Conservation (phyloP, 768 basidiomycete genomes). For the Agaricus subrufescens region DNA sequence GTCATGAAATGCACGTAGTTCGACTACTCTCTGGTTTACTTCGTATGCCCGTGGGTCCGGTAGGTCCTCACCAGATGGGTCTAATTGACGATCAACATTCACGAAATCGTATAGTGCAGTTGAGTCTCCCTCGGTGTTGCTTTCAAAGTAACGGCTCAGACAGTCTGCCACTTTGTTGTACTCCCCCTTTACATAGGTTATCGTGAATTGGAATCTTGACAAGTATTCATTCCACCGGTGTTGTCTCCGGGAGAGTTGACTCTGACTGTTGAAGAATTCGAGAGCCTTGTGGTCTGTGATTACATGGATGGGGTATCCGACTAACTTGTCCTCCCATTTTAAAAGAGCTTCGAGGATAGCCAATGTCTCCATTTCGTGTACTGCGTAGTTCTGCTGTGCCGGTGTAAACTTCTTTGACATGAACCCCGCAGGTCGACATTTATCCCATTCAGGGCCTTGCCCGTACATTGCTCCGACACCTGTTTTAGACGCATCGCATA, state of each 20-base stretch:
- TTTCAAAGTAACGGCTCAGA: slow-evolving; percentile 25
- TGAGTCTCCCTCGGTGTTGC: slow-evolving; percentile 12
- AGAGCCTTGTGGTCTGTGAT: slow-evolving; percentile 18
- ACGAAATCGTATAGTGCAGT: slow-evolving; percentile 18
- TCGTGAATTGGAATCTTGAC: slow-evolving; percentile 20
- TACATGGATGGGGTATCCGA: slow-evolving; percentile 19
- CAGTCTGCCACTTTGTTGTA: slow-evolving; percentile 24
- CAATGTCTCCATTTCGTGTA: slow-evolving; percentile 19
- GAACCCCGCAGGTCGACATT: slow-evolving; percentile 20
- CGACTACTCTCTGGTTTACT: slow-evolving; percentile 9
- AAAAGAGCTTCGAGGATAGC: slow-evolving; percentile 20
- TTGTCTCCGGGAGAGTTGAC: slow-evolving; percentile 14
- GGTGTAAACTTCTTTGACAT: slow-evolving; percentile 22
- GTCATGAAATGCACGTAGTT: background rate
- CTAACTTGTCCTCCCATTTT: slow-evolving; percentile 28
- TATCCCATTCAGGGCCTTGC: slow-evolving; percentile 21
- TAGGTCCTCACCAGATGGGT: slow-evolving; percentile 18
- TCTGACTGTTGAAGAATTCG: slow-evolving; percentile 23
- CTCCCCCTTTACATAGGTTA: slow-evolving; percentile 19
- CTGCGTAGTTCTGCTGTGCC: slow-evolving; percentile 24
- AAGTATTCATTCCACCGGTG: slow-evolving; percentile 26
- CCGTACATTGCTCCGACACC: slow-evolving; percentile 23
- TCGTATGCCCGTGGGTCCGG: slow-evolving; percentile 11
- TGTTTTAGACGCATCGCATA: slow-evolving; percentile 19
- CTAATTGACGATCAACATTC: slow-evolving; percentile 13